These are phyloP conservation scores for Calocera viscosa DNA, from an alignment of 768 basidiomycete genomes.

Conservation along the genomic window DNA sequence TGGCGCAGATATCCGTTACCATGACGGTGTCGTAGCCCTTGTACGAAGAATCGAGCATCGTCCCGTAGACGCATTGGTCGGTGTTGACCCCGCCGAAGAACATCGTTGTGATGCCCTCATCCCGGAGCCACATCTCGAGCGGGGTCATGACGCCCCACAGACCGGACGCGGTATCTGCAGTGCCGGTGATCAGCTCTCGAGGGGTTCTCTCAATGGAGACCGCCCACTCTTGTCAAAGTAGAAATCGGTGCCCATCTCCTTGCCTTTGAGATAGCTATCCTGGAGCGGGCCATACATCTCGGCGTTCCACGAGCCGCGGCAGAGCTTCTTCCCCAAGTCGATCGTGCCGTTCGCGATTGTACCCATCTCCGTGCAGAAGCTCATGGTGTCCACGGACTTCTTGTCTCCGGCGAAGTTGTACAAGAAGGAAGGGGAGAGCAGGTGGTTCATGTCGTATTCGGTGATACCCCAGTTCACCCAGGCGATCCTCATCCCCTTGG, in stretches of 20 bases:
- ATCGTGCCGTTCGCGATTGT: conserved; percentile 21
- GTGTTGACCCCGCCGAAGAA: conserved; percentile 56
- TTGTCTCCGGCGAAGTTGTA: conserved; percentile 42
- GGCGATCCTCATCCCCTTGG: neutral
- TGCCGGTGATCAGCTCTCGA: neutral
- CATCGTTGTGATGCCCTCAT: conserved; percentile 49
- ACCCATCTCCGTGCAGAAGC: conserved; percentile 41
- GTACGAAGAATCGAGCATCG: conserved; percentile 50
- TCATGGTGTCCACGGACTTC: conserved; percentile 30
- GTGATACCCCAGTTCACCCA: conserved; percentile 47
- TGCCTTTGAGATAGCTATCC: conserved; percentile 40
- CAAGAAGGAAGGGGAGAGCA: conserved; percentile 45
- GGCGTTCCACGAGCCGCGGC: conserved; percentile 47
- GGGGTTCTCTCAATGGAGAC: neutral
- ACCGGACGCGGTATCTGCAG: conserved; percentile 37
- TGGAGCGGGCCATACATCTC: conserved; percentile 55
- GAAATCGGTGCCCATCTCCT: conserved; percentile 45
- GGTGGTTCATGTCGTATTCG: conserved; percentile 39
- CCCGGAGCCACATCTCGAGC: conserved; percentile 48
- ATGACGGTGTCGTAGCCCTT: conserved; percentile 52
- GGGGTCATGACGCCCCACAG: conserved; percentile 54
- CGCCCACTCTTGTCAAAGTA: conserved; percentile 59
- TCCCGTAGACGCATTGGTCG: conserved; percentile 56
- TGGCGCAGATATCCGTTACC: conserved; percentile 47
- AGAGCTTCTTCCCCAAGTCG: conserved; percentile 43